These are phyloP conservation scores for Pseudoneurospora amorphoporcata DNA, from an alignment of 495 filamentous ascomycete genomes.

Conservation along the genomic window DNA sequence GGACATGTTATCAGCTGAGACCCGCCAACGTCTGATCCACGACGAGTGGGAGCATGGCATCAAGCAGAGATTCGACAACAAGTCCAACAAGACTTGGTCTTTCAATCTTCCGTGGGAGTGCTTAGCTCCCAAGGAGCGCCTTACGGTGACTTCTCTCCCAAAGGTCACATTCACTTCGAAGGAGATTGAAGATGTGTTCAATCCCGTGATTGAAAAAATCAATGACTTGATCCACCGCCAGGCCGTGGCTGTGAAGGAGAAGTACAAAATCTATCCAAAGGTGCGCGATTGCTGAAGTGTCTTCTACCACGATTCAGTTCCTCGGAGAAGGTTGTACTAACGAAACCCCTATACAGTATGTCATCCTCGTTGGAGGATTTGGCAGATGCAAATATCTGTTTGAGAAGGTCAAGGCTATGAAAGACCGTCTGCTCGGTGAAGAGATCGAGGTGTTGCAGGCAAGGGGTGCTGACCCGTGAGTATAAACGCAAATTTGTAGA, in stretches of 20 bases:
- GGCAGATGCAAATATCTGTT: slow-evolving; percentile 6
- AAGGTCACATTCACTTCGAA: neutral
- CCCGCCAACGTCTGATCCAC: neutral
- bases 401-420: neutral
- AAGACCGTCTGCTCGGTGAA: neutral
- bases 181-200: neutral
- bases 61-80: slow-evolving; percentile 5
- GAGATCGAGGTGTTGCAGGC: slow-evolving; percentile 6
- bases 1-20: neutral
- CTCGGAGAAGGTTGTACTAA: neutral
- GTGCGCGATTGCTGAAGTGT: neutral
- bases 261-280: neutral
- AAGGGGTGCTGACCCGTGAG: slow-evolving; percentile 1
- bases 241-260: neutral
- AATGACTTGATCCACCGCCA: neutral
- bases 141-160: neutral
- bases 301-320: neutral
- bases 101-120: slow-evolving; percentile 1
- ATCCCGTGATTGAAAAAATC: neutral
- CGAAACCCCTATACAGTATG: neutral
- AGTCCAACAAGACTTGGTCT: neutral
- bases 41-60: slow-evolving; percentile 12
- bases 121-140: neutral
- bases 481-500: neutral
- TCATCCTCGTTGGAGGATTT: slow-evolving; percentile 7